Evolutionary conservation across 495 filamentous ascomycete genomes (phyloP).

Genomic region (Trypethelium eluteriae): DNA sequence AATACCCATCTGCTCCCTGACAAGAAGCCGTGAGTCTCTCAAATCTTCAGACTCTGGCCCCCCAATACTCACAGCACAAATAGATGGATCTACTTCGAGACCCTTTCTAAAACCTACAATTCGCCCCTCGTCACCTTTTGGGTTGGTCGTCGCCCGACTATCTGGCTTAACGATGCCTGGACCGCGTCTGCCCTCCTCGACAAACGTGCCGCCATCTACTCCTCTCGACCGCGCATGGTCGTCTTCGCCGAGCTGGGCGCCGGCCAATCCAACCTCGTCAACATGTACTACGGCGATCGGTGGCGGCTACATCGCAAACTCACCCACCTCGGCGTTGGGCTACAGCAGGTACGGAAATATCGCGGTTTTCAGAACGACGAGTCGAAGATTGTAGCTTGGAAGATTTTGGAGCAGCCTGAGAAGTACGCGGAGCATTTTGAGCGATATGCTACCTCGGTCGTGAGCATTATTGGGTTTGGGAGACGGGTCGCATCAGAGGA

Average conservation of each 20-base stretch:
- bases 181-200: conserved; percentile 46
- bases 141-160: conserved; percentile 55
- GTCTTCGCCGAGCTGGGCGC: conserved; percentile 52
- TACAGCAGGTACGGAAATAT: conserved; percentile 54
- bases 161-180: conserved; percentile 62
- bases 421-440: conserved; percentile 40
- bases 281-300: conserved; percentile 53
- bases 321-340: conserved; percentile 52
- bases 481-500: conserved; percentile 33
- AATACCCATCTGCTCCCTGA: conserved; percentile 53
- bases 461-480: conserved; percentile 41
- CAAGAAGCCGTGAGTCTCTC: conserved; percentile 40
- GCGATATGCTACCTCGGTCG: conserved; percentile 41
- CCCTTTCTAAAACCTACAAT: conserved; percentile 47
- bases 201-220: conserved; percentile 50
- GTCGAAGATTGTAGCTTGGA: conserved; percentile 38
- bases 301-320: conserved; percentile 57
- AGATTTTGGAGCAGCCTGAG: conserved; percentile 34
- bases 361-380: conserved; percentile 54
- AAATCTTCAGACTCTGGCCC: not conserved
- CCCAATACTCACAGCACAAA: not conserved
- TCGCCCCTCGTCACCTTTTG: conserved; percentile 52
- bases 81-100: conserved; percentile 55
- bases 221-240: conserved; percentile 40
- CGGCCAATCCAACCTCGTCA: conserved; percentile 53